These are phyloP conservation scores for Micractinium conductrix DNA, from an alignment of 139 green algal genomes.

Conservation along the genomic window DNA sequence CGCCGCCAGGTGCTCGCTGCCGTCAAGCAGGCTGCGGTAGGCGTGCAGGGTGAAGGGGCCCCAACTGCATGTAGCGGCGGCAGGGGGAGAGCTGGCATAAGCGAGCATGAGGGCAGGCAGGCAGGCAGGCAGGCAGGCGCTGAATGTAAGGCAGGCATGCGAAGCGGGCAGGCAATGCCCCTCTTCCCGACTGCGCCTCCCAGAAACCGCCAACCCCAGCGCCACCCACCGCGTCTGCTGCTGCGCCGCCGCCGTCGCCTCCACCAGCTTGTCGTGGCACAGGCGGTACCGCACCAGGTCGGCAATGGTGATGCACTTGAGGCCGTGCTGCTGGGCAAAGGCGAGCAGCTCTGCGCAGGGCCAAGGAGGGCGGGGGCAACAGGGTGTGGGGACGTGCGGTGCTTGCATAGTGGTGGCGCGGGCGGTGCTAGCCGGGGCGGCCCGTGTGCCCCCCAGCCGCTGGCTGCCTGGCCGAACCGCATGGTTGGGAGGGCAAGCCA, in stretches of 20 bases:
- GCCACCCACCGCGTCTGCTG: slow-evolving; percentile 20
- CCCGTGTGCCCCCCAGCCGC: no score
- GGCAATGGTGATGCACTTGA: slow-evolving; percentile 93
- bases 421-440: no score
- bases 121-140: neutral
- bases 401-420: no score
- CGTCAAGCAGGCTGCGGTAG: slow-evolving; percentile 64
- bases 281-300: slow-evolving; percentile 82
- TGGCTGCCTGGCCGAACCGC: no score
- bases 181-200: neutral
- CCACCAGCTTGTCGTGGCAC: slow-evolving; percentile 39
- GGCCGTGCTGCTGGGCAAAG: slow-evolving; percentile 82
- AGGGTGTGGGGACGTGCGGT: no score
- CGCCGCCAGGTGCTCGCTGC: slow-evolving; percentile 70
- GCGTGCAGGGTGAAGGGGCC: slow-evolving; percentile 58
- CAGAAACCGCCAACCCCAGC: neutral
- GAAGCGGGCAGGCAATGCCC: no score
- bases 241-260: slow-evolving; percentile 1
- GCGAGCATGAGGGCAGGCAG: neutral
- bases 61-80: slow-evolving; percentile 29
- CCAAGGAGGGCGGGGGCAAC: no score
- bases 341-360: slow-evolving; percentile 82
- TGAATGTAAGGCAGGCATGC: neutral
- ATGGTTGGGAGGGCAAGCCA: no score
- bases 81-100: neutral